Conservation (phyloP, 2,329 filamentous ascomycete species). For the Dryadomyces quercivorus region DNA sequence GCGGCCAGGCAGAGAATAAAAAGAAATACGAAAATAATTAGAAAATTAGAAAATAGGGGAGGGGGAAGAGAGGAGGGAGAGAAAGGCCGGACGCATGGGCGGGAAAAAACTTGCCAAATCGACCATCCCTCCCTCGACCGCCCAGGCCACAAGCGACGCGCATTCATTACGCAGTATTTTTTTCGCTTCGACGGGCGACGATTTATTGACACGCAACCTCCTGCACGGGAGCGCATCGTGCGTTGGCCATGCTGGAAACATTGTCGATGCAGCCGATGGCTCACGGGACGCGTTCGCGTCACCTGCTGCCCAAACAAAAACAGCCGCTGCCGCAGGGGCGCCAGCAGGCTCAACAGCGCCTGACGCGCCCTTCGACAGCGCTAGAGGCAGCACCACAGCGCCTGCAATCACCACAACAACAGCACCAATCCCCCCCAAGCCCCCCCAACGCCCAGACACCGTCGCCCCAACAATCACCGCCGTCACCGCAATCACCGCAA, state of each 20-base stretch:
- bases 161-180: no score
- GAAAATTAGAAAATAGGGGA: neutral
- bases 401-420: neutral
- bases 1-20: neutral
- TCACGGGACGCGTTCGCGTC: constrained; percentile 14
- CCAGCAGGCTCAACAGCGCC: constrained; percentile 2
- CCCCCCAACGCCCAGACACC: neutral
- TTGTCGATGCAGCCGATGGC: constrained; percentile 12
- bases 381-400: neutral
- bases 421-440: neutral
- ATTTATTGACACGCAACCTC: no score
- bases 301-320: constrained; percentile 11
- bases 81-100: neutral
- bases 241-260: constrained; percentile 12
- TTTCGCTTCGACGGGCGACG: no score
- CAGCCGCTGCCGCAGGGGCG: constrained; percentile 1
- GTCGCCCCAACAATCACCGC: neutral
- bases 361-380: neutral
- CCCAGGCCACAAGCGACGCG: neutral
- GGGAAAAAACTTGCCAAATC: neutral
- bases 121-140: neutral
- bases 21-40: neutral
- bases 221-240: neutral
- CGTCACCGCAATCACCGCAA: neutral
- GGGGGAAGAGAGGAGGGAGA: neutral